Conservation (phyloP, 768 basidiomycete genomes). For the Pleurotus ostreatus region DNA sequence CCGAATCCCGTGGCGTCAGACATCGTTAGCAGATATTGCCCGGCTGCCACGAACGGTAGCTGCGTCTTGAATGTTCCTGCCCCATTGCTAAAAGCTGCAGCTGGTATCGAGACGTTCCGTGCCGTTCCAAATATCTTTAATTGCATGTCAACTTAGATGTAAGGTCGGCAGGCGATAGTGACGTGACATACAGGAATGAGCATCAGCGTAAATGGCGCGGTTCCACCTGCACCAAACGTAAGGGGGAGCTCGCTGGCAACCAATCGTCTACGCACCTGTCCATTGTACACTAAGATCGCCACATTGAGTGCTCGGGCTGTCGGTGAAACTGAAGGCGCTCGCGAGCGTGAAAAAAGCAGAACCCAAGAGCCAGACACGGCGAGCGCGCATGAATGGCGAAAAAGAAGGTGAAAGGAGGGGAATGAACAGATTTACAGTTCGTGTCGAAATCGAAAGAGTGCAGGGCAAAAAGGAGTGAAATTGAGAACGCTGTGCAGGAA, state of each 20-base stretch:
- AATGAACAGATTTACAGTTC: slow-evolving; percentile 5
- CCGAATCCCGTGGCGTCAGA: slow-evolving; percentile 70
- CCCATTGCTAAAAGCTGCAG: slow-evolving; percentile 48
- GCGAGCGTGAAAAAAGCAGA: slow-evolving; percentile 12
- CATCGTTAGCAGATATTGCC: slow-evolving; percentile 55
- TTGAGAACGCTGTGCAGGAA: background rate
- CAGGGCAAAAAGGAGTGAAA: background rate
- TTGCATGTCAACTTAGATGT: slow-evolving; percentile 7
- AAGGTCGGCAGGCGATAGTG: background rate
- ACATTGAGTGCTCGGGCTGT: slow-evolving; percentile 49
- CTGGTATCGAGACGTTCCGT: slow-evolving; percentile 50
- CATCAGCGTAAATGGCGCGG: slow-evolving; percentile 46
- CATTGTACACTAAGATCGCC: slow-evolving; percentile 58
- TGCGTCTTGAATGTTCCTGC: slow-evolving; percentile 47
- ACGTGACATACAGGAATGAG: slow-evolving; percentile 45
- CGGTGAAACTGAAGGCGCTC: slow-evolving; percentile 44
- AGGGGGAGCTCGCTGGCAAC: background rate
- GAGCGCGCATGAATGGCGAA: slow-evolving; percentile 15
- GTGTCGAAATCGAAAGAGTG: background rate
- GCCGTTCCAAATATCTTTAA: slow-evolving; percentile 51
- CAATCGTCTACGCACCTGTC: slow-evolving; percentile 41
- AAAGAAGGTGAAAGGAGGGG: slow-evolving; percentile 10
- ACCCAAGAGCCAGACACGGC: background rate
- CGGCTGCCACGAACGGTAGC: slow-evolving; percentile 35
- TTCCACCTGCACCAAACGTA: slow-evolving; percentile 42